Base-by-base conservation (phyloP, 2,329 filamentous ascomycete genomes). In the Aspergillus brunneoviolaceus region DNA sequence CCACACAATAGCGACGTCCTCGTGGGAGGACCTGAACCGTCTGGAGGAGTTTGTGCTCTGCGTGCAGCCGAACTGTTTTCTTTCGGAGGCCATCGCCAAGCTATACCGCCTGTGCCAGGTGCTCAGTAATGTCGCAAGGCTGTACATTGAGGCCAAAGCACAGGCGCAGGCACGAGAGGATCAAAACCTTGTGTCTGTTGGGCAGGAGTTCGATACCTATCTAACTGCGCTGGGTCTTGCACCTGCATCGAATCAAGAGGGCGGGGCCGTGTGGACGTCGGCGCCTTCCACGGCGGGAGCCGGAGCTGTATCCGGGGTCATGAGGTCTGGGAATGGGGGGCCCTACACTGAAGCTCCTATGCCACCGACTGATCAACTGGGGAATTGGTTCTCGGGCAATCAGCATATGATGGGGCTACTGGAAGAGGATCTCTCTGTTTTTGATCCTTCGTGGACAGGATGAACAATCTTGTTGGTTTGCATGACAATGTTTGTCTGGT, bases 351-450 rank as follows among this genome's bases (percentile, higher is more conserved):
- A 19, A 3, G 14, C 31, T 5, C 31, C 49, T 54, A 66, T 66
- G 51, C 64, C 63, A 5, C 70, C 76, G 60, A 70, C 76, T 25
- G 74, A 80, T 33, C 61, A 63, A 21, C 73, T 89, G 60, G 84
- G 84, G 2, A 86, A 87, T 62, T 89, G 87, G 87, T 89, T 88
- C 65, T 85, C 84, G 3, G 85, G 86, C 1, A 89, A 85, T 60
- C 80, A 83, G 57, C 86, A 88, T 66, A 84, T 89, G 77, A 82
- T 89, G 77, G 85, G 85, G 0, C 68, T 89, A 59, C 71, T 89
- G 69, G 87, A 89, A 68, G 84, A 88, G 60, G 86, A 89, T 65
- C 51, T 75, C 25, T 70, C 70, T n/a, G 67, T 72, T 27, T 70
- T 73, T 33, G 68, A 70, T 56, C 65, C 67, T 23, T 61, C 63